Evolutionary conservation across 495 filamentous ascomycete species (phyloP).

Genomic region (Aspergillus biplanus): DNA sequence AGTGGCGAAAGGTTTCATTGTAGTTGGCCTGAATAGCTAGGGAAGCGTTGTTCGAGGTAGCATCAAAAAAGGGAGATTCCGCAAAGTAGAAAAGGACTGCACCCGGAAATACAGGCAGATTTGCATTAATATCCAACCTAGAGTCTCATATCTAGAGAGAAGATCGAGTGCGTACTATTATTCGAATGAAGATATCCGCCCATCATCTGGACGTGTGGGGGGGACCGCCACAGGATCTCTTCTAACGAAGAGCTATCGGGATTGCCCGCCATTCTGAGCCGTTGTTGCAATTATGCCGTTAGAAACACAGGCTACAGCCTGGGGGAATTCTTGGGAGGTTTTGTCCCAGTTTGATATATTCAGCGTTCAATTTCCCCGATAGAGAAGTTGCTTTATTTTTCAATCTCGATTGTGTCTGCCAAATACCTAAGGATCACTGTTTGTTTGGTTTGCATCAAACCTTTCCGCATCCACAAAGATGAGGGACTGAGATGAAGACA

Average conservation of each 20-base stretch:
- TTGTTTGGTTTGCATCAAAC: slow-evolving; percentile 19
- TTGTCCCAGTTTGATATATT: not conserved
- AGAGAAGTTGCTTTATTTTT: no score
- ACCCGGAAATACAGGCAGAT: not conserved
- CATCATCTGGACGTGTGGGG: slow-evolving; percentile 62
- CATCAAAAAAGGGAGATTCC: slow-evolving; percentile 88
- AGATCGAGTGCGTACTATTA: slow-evolving; percentile 41
- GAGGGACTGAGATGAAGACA: not conserved
- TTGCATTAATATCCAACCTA: not conserved
- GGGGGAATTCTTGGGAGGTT: not conserved
- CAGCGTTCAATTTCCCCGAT: no score
- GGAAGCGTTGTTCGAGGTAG: slow-evolving; percentile 82
- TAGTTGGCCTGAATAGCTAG: slow-evolving; percentile 74
- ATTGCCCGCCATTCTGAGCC: slow-evolving; percentile 32
- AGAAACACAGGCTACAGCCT: not conserved
- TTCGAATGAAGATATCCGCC: slow-evolving; percentile 56
- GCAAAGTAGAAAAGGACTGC: slow-evolving; percentile 87
- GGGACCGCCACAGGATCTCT: slow-evolving; percentile 77
- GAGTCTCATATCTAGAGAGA: not conserved
- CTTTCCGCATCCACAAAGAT: not conserved
- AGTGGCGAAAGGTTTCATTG: slow-evolving; percentile 67
- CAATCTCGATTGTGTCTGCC: slow-evolving; percentile 4
- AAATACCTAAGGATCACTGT: slow-evolving; percentile 1
- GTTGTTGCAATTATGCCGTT: not conserved
- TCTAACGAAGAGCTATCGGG: slow-evolving; percentile 66